These are phyloP conservation scores for Chaetomiaceae sp. DNA, from an alignment of 2,329 filamentous ascomycete genomes.

Conservation along the genomic window DNA sequence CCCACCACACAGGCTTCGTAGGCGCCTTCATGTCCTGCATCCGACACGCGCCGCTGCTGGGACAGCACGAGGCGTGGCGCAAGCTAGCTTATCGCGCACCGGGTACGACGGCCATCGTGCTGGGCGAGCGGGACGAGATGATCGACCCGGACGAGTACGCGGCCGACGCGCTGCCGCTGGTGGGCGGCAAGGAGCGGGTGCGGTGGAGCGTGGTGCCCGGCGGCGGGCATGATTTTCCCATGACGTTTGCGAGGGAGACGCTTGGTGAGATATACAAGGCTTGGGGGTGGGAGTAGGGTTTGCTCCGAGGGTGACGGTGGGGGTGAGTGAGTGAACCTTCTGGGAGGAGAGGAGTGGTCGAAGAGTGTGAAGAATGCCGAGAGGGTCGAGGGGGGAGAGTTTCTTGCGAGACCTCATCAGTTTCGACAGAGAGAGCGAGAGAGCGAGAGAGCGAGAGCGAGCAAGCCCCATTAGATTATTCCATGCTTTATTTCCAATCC, in stretches of 20 bases:
- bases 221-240: constrained; percentile 59
- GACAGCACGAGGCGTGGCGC: constrained; percentile 48
- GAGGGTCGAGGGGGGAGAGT: too few relatives aligned
- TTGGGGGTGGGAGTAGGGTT: constrained; percentile 36
- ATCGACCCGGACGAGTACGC: constrained; percentile 48
- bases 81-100: constrained; percentile 36
- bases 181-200: constrained; percentile 45
- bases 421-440: too few relatives aligned
- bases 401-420: too few relatives aligned
- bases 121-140: constrained; percentile 49
- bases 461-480: neutral
- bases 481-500: constrained; percentile 2
- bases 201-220: constrained; percentile 49
- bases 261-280: constrained; percentile 44
- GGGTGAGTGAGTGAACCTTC: too few relatives aligned
- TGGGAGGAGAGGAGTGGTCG: too few relatives aligned
- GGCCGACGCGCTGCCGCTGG: constrained; percentile 44
- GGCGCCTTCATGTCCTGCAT: constrained; percentile 56
- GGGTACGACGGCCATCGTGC: constrained; percentile 46
- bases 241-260: constrained; percentile 46
- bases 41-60: constrained; percentile 48
- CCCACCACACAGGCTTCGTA: constrained; percentile 53
- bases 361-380: too few relatives aligned
- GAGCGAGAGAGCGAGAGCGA: neutral
- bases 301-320: neutral